These are phyloP conservation scores for Aspergillus felis DNA, from an alignment of 2,329 filamentous ascomycete genomes.

Conservation along the genomic window DNA sequence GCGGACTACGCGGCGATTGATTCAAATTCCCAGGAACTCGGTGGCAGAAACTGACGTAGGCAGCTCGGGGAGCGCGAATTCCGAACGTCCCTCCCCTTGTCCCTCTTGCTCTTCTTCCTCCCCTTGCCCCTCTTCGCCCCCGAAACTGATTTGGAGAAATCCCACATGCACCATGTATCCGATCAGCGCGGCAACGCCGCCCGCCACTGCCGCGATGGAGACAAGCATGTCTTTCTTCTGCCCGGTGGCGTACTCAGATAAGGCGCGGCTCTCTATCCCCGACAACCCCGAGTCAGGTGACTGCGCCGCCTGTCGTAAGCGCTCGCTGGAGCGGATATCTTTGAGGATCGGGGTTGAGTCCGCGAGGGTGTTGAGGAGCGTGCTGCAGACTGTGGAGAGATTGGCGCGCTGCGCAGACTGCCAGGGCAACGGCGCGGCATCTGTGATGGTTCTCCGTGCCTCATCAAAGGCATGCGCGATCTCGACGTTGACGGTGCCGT, in stretches of 20 bases:
- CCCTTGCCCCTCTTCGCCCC: slow-evolving; percentile 1
- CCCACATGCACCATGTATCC: slow-evolving; percentile 36
- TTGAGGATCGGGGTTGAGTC: slow-evolving; percentile 36
- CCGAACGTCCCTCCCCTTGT: neutral
- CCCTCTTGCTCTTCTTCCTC: slow-evolving; percentile 9
- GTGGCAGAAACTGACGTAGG: slow-evolving; percentile 11
- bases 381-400: slow-evolving; percentile 29
- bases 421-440: slow-evolving; percentile 39
- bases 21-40: slow-evolving; percentile 14
- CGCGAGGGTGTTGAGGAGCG: slow-evolving; percentile 31
- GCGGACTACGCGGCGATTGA: neutral
- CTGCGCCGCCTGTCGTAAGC: slow-evolving; percentile 31
- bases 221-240: slow-evolving; percentile 33
- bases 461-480: slow-evolving; percentile 20
- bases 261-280: slow-evolving; percentile 18
- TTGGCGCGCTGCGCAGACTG: slow-evolving; percentile 30
- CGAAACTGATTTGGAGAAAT: slow-evolving; percentile 11
- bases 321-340: slow-evolving; percentile 35
- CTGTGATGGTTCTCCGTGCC: neutral
- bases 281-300: slow-evolving; percentile 23
- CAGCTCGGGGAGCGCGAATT: neutral
- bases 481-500: slow-evolving; percentile 26
- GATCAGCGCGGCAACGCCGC: slow-evolving; percentile 31
- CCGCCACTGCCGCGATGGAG: slow-evolving; percentile 34
- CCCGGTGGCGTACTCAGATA: slow-evolving; percentile 21